Percentiles rank a stretch among this genome's conserved stretches.
phyloP scores from a whole-genome alignment of 140 eudicot genomes.

The Oenanthe javanica region DNA sequence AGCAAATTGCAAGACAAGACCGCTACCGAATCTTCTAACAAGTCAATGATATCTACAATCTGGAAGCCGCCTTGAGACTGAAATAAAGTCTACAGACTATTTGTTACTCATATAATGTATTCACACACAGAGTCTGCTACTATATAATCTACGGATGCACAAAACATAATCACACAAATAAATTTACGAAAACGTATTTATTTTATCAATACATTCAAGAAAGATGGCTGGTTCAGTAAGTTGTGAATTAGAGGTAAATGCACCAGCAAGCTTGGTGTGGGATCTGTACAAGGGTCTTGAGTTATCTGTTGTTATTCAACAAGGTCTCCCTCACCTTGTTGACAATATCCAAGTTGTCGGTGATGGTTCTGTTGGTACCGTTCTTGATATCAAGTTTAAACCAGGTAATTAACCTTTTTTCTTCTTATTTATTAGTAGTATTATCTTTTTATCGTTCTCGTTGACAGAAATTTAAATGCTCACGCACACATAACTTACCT shows the following conservation, averaged over 20 bases:
- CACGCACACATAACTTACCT: too few species aligned
- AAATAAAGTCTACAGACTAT: neutral
- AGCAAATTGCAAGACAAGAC: neutral
- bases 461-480: neutral
- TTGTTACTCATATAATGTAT: too few species aligned
- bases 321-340: slow-evolving; percentile 16
- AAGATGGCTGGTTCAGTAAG: slow-evolving; percentile 23
- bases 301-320: slow-evolving; percentile 8
- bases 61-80: neutral
- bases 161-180: neutral
- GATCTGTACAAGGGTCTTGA: slow-evolving; percentile 15
- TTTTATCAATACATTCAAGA: neutral
- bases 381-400: slow-evolving; percentile 22
- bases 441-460: too few species aligned
- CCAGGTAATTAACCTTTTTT: slow-evolving; percentile 26
- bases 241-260: slow-evolving; percentile 27
- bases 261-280: slow-evolving; percentile 26
- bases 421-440: neutral
- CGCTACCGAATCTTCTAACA: neutral
- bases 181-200: too few species aligned
- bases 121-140: too few species aligned
- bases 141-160: too few species aligned
- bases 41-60: neutral
- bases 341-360: slow-evolving; percentile 24
- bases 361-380: slow-evolving; percentile 33